Evolutionary conservation across 2,329 filamentous ascomycete species (phyloP), one percentile per base, ranked within the genome.

Genomic region (Neonectria punicea): DNA sequence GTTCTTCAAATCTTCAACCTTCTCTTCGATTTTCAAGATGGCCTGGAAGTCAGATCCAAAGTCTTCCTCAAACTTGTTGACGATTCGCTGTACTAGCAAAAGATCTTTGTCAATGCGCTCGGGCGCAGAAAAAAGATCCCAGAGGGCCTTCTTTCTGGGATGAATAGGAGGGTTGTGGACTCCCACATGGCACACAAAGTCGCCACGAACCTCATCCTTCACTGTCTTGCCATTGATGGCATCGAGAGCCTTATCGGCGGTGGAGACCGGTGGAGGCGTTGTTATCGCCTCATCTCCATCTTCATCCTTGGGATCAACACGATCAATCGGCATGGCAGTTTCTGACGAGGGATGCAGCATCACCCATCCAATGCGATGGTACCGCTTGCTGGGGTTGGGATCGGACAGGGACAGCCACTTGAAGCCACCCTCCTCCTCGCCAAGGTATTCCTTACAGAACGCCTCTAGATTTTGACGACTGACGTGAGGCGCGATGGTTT

Each of bases 221-320:
- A 99, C 97, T 0, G 94, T 97, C 83, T 99, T 98, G 71, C 94
- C 93, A 74, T 99, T 98, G 73, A 99, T 91, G n/a, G 94, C 93
- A 67, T 96, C 93, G 0, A 98, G 86, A 1, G 95, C 95, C 75
- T 92, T 95, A 50, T 97, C 92, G 0, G 94, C 93, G 2, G 91
- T 92, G 2, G 86, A 86, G 2, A 84, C 80, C 5, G 77, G 80
- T 9, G 79, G 78, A 20, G 86, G 82, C 34, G 88, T 85, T 61
- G 87, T 87, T 16, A 85, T 84, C 44, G 87, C 84, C 71, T 84
- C 78, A 50, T 88, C 87, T 14, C 86, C 85, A 61, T 90, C 87
- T 49, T 92, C 90, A 53, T 93, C 91, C 69, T 92, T 89, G 13
- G 87, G 87, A 70, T 96, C 92, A n/a, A 87, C 85, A 66, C 90